Evolutionary conservation across 805 yeast genomes (phyloP).

Genomic region (Nakazawaea anatomiae): DNA sequence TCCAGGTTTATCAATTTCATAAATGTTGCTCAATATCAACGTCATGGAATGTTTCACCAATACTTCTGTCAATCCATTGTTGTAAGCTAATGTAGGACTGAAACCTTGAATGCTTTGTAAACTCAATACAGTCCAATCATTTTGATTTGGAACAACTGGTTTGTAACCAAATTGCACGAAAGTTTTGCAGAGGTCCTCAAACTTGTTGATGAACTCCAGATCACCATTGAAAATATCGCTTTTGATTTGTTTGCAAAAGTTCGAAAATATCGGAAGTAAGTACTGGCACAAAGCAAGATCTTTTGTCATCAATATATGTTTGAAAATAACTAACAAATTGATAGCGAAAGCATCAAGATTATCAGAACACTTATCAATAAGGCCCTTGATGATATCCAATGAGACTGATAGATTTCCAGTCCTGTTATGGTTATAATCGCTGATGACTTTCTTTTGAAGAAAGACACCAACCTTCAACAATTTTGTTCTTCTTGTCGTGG

Average conservation of each 20-base stretch:
- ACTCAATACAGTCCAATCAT: constrained; percentile 42
- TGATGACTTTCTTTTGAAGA: constrained; percentile 51
- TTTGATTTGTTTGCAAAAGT: constrained; percentile 30
- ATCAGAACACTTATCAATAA: constrained; percentile 72
- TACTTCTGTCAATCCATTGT: constrained; percentile 22
- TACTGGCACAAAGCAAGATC: constrained; percentile 61
- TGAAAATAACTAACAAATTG: constrained; percentile 57
- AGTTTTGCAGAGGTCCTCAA: constrained; percentile 23
- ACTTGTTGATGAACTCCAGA: constrained; percentile 32
- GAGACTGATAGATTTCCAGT: constrained; percentile 85
- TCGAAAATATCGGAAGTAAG: constrained; percentile 40
- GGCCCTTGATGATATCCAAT: constrained; percentile 57
- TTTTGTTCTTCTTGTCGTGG: constrained; percentile 83
- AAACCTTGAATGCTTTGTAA: constrained; percentile 33
- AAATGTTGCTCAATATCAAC: constrained; percentile 31
- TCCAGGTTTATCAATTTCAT: constrained; percentile 10
- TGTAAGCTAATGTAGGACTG: constrained; percentile 31
- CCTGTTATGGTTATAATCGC: constrained; percentile 56
- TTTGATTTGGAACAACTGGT: constrained; percentile 23
- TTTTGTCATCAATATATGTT: constrained; percentile 40
- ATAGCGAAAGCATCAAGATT: constrained; percentile 80
- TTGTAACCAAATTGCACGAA: constrained; percentile 20
- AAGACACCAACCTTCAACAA: constrained; percentile 79
- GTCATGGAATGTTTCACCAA: constrained; percentile 31
- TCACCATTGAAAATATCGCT: constrained; percentile 41